Evolutionary conservation across 768 basidiomycete species (phyloP).

Genomic region (Astraeus odoratus): DNA sequence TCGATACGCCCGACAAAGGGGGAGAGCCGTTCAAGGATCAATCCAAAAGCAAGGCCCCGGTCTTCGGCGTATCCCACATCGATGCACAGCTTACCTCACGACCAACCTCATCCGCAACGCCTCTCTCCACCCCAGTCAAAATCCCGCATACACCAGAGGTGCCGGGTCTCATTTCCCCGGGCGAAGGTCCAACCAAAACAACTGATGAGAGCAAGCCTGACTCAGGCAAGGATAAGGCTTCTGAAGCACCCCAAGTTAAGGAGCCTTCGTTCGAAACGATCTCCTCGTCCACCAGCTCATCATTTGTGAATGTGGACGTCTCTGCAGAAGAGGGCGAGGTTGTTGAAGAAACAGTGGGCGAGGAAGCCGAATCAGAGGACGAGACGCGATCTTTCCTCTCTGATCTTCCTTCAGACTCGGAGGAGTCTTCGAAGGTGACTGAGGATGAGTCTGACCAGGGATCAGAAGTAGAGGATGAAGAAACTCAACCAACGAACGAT

Average conservation of each 20-base stretch:
- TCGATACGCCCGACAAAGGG: conserved; percentile 15
- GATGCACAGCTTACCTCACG: neutral
- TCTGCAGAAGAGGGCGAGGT: conserved; percentile 21
- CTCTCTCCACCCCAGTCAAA: conserved; percentile 8
- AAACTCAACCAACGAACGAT: conserved; percentile 18
- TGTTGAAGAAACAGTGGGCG: conserved; percentile 24
- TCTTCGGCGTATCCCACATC: too few species aligned
- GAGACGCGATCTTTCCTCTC: conserved; percentile 24
- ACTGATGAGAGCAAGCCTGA: neutral
- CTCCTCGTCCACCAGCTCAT: conserved; percentile 38
- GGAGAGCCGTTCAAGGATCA: conserved; percentile 24
- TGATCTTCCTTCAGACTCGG: conserved; percentile 27
- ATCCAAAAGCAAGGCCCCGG: conserved; percentile 12
- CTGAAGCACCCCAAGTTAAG: conserved; percentile 3
- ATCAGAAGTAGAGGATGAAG: conserved; percentile 12
- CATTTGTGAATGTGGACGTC: conserved; percentile 46
- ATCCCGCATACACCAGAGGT: conserved; percentile 7
- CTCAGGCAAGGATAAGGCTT: conserved; percentile 7
- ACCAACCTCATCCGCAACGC: conserved; percentile 9
- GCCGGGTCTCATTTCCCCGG: neutral
- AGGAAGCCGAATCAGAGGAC: conserved; percentile 28
- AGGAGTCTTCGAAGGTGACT: conserved; percentile 8
- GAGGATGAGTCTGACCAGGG: conserved; percentile 22
- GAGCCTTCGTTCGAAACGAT: conserved; percentile 25
- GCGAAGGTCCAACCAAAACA: neutral